phyloP scores from a whole-genome alignment of 1,139 yeast species.

The Blastobotrys malaysiensis region DNA sequence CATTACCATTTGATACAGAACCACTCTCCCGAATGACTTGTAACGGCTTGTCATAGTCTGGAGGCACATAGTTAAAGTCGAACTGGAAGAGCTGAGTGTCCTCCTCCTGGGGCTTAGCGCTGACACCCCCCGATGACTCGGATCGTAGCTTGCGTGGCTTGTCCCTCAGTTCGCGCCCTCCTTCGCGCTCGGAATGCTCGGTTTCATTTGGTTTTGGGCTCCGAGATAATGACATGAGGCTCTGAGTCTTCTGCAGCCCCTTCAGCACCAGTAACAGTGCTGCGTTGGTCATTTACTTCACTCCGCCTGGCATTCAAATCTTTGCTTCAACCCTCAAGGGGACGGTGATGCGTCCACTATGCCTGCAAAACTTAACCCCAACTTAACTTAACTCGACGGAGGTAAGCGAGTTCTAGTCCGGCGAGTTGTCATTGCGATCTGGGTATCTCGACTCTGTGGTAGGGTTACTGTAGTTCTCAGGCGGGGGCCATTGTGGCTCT shows the following conservation, averaged over 20 bases:
- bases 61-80: slow-evolving; percentile 7
- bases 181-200: background rate
- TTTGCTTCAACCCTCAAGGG: background rate
- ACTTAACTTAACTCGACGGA: background rate
- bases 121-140: background rate
- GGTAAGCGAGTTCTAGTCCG: no score
- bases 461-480: no score
- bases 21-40: background rate
- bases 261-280: slow-evolving; percentile 18
- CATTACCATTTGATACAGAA: background rate
- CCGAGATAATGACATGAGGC: background rate
- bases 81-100: slow-evolving; percentile 5
- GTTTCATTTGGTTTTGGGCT: background rate
- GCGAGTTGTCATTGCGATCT: no score
- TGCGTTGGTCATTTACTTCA: slow-evolving; percentile 21
- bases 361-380: background rate
- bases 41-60: slow-evolving; percentile 6
- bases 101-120: background rate
- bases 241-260: slow-evolving; percentile 16
- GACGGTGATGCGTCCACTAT: background rate
- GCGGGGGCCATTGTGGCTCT: no score
- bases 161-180: background rate
- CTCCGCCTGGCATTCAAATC: background rate
- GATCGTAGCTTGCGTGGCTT: background rate
- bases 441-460: no score